Base-by-base conservation (phyloP, 805 yeast genomes). In the Ogataea pilisensis region DNA sequence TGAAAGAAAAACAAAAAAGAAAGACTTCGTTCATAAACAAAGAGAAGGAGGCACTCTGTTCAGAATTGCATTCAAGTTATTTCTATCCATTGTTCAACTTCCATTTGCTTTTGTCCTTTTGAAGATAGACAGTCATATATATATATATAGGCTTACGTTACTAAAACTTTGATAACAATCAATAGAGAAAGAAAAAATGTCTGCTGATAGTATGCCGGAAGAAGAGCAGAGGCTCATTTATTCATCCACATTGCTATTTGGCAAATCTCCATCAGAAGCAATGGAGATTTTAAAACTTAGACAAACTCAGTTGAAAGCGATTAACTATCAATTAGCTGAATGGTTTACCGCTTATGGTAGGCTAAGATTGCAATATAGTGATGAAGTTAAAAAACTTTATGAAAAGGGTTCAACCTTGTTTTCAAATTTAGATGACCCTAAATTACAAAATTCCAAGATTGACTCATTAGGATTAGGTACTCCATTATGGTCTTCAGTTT, bases 271-370 rank as follows among this genome's bases (percentile, higher is more conserved):
- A 12, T 64, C 66, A 21, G 80, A 75, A 50, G 80, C 85, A 17
- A 72, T 78, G 46, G 84, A 77, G 51, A 68, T 76, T 25, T 67
- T 83, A 22, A 66, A 78, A 37, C 70, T 80, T 38, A 73, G 89
- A 45, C 65, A 77, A 30, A 63, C 71, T 26, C 76, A 74, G 49
- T 77, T 80, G 34, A 73, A 74, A 51, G 53, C 69, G 34, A 63
- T 80, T 37, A 82, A 82, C 53, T 75, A 73, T 42, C 80, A 76
- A 37, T 69, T 85, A 46, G 78, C 85, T 29, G 70, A 68, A 31
- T 75, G 86, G 71, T 68, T 85, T 41, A 71, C 75, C 30, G 78
- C 74, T 20, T 67, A 79, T 41, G 68, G 76, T 31, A 65, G 73
- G 25, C 60, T 76, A 25, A 71, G 70, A 51, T 68, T 68, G 37